Evolutionary conservation across 768 basidiomycete genomes (phyloP).

Genomic region (Suillus sp.): DNA sequence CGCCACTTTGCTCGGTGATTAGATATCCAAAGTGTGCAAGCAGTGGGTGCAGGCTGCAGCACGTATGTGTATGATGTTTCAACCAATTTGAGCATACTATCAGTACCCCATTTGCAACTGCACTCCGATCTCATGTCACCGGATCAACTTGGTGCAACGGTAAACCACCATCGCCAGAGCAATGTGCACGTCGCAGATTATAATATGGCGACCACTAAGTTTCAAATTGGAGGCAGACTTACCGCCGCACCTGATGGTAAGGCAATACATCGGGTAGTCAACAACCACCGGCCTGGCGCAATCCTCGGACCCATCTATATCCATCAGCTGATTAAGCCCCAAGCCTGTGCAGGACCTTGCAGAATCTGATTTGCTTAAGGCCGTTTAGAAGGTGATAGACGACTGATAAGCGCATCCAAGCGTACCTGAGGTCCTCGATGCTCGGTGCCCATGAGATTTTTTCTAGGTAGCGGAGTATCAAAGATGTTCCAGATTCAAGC

Average conservation of each 20-base stretch:
- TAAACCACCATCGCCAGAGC: neutral
- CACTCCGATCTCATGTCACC: neutral
- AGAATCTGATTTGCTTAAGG: slow-evolving; percentile 1
- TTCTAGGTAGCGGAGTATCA: no score
- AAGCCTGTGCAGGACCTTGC: slow-evolving; percentile 2
- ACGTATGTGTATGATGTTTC: neutral
- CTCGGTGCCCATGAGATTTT: no score
- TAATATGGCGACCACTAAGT: neutral
- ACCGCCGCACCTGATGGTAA: neutral
- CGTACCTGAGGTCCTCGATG: slow-evolving; percentile 11
- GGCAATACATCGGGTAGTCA: neutral
- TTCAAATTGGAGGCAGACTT: neutral
- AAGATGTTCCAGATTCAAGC: no score
- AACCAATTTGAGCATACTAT: no score
- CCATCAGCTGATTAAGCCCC: neutral
- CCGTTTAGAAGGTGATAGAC: slow-evolving; percentile 12
- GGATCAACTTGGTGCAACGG: neutral
- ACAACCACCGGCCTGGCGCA: neutral
- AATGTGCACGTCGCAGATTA: neutral
- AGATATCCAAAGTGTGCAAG: no score
- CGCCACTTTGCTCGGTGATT: no score
- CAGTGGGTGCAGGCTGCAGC: no score
- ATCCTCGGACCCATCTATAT: neutral
- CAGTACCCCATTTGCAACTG: neutral
- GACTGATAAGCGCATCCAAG: slow-evolving; percentile 2